Evolutionary conservation across 139 green algal genomes (phyloP), one percentile per base, ranked within the genome.

Genomic region (Chlorella vulgaris): DNA sequence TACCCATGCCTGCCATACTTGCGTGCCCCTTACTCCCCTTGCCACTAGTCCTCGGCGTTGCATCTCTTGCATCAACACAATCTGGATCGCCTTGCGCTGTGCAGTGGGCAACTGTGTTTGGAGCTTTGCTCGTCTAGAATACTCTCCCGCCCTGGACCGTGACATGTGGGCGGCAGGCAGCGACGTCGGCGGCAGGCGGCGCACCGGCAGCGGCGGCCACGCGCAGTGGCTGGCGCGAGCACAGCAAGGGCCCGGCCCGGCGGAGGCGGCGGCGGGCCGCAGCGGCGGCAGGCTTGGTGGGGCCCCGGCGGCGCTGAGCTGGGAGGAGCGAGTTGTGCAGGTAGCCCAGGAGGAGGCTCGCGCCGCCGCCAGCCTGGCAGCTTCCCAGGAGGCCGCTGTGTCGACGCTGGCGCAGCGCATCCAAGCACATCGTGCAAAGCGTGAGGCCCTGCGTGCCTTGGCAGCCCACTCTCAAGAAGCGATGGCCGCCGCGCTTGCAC

Each of bases 51-150:
- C n/a, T n/a, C n/a, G n/a, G n/a, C n/a, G n/a, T n/a, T n/a, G n/a
- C n/a, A n/a, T n/a, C n/a, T n/a, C n/a, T n/a, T n/a, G n/a, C n/a
- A n/a, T n/a, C n/a, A n/a, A n/a, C n/a, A n/a, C n/a, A n/a, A n/a
- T n/a, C n/a, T n/a, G n/a, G n/a, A n/a, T n/a, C n/a, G n/a, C n/a
- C n/a, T n/a, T n/a, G n/a, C 15, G 47, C 13, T 15, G 21, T 53
- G 71, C 51, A 66, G 51, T 79, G 51, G 18, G 13, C 51, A 68
- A 67, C 51, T 38, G 6, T 1, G 10, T 79, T 1, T 79, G 71
- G 71, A 29, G 24, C 31, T 79, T 79, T 50, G 50, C 50, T 21
- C 71, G 71, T 2, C 51, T 68, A 31, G 71, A 50, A 5, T 79
- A 79, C 51, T 79, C 71, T 19, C 71, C 71, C 3, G 33, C 5